Percentiles rank a stretch among this genome's conserved stretches.
Conservation (phyloP, 805 yeast genomes). For the Hanseniaspora valbyensis region DNA sequence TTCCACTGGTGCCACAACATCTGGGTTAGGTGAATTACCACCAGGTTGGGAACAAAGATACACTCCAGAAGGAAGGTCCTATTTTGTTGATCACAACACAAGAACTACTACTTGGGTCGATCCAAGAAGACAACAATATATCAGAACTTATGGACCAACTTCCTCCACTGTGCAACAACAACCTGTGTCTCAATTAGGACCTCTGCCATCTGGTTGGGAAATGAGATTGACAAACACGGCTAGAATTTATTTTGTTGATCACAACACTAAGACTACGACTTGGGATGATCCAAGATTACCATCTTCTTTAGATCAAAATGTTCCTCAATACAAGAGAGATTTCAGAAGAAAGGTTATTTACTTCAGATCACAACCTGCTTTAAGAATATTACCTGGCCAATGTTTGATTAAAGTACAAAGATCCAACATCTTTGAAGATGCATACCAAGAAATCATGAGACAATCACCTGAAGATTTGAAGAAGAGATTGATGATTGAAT, state of each 20-base stretch:
- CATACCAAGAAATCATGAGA: constrained; percentile 96
- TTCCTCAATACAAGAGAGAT: constrained; percentile 98
- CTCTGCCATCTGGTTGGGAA: constrained; percentile 98
- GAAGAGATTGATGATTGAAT: constrained; percentile 94
- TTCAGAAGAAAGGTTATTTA: constrained; percentile 94
- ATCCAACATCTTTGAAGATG: constrained; percentile 91
- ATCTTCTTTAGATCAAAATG: constrained; percentile 92
- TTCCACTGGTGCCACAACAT: constrained; percentile 63
- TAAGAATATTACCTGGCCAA: constrained; percentile 94
- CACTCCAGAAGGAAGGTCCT: constrained; percentile 96
- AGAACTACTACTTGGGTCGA: constrained; percentile 99
- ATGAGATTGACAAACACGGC: constrained; percentile 99
- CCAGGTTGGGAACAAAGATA: constrained; percentile 98
- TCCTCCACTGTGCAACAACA: constrained; percentile 87
- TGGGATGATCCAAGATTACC: constrained; percentile 99
- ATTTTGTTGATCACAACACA: constrained; percentile 98
- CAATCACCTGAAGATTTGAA: constrained; percentile 97
- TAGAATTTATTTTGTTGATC: constrained; percentile 96
- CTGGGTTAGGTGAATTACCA: constrained; percentile 93
- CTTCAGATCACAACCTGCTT: constrained; percentile 96
- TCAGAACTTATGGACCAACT: constrained; percentile 80
- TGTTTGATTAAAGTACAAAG: constrained; percentile 97
- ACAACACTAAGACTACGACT: constrained; percentile 96
- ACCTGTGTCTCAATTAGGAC: constrained; percentile 95
- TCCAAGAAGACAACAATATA: constrained; percentile 97